A percentile compares a stretch with the other conserved stretches of the same genome.
Conservation (phyloP, 2,329 filamentous ascomycete genomes). For the Scedosporium boydii region DNA sequence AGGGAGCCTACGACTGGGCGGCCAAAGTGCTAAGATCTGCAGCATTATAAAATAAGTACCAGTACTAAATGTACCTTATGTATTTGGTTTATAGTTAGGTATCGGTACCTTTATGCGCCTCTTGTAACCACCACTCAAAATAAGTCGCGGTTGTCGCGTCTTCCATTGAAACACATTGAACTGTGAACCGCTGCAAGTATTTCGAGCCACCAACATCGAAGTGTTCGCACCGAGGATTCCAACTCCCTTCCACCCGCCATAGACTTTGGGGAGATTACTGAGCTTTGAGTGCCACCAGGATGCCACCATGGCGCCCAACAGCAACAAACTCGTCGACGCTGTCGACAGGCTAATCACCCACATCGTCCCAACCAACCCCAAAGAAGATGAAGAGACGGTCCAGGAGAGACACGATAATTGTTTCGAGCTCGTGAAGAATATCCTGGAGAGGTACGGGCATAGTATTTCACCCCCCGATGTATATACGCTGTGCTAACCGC, state of each 20-base stretch:
- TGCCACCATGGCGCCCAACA: conserved; percentile 45
- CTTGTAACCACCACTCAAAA: not conserved
- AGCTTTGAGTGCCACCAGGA: conserved; percentile 22
- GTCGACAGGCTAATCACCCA: conserved; percentile 71
- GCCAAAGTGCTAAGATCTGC: no score
- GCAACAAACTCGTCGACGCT: conserved; percentile 64
- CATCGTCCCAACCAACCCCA: conserved; percentile 56
- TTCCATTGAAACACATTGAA: not conserved
- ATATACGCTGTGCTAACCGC: not conserved
- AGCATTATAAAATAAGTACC: no score
- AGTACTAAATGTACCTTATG: not conserved
- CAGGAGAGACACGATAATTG: conserved; percentile 60
- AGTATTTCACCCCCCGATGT: not conserved
- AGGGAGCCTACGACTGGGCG: no score
- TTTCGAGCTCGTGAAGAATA: conserved; percentile 40
- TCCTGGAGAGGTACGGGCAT: conserved; percentile 37
- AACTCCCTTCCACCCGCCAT: not conserved
- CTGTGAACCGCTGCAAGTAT: not conserved
- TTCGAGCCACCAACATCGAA: not conserved
- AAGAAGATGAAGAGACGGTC: conserved; percentile 57
- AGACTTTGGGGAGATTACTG: not conserved
- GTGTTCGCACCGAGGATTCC: not conserved
- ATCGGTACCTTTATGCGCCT: not conserved
- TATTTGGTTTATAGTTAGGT: not conserved
- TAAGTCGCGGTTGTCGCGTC: conserved; percentile 12